A percentile compares a stretch with the other conserved stretches of the same genome.
Conservation (phyloP, 2,329 filamentous ascomycete genomes). For the Aureobasidium namibiae region DNA sequence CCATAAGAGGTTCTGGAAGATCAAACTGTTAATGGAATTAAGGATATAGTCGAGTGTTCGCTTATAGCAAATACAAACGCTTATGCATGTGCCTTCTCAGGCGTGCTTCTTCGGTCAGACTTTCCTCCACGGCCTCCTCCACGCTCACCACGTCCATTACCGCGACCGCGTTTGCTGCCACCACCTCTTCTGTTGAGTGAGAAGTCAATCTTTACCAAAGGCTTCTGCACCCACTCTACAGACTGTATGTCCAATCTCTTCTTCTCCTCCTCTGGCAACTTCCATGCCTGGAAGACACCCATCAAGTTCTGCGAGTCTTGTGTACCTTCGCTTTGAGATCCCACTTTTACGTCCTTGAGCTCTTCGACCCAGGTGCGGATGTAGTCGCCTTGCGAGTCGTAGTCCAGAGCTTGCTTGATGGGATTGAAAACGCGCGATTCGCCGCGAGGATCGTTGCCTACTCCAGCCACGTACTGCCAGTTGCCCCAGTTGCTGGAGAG, state of each 20-base stretch:
- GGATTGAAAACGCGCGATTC: slow-evolving; percentile 72
- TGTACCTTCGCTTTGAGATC: slow-evolving; percentile 12
- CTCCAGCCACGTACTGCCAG: slow-evolving; percentile 74
- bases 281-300: slow-evolving; percentile 65
- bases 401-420: slow-evolving; percentile 71
- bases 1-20: not conserved
- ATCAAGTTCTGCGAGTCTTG: slow-evolving; percentile 31
- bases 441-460: slow-evolving; percentile 69
- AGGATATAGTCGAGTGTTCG: not conserved
- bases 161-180: slow-evolving; percentile 25
- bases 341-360: slow-evolving; percentile 41
- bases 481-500: slow-evolving; percentile 60
- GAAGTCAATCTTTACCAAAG: slow-evolving; percentile 58
- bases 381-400: slow-evolving; percentile 62
- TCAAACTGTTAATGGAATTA: not conserved
- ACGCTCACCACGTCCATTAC: slow-evolving; percentile 24
- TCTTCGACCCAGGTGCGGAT: slow-evolving; percentile 68
- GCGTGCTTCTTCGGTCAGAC: slow-evolving; percentile 8
- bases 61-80: too few species aligned
- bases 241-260: slow-evolving; percentile 48
- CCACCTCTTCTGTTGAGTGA: slow-evolving; percentile 40
- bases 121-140: slow-evolving; percentile 23
- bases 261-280: slow-evolving; percentile 51
- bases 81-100: not conserved
- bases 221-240: slow-evolving; percentile 58